phyloP scores from a whole-genome alignment of 1,284 basidiomycete species.

The Hymenochaete sp. region DNA sequence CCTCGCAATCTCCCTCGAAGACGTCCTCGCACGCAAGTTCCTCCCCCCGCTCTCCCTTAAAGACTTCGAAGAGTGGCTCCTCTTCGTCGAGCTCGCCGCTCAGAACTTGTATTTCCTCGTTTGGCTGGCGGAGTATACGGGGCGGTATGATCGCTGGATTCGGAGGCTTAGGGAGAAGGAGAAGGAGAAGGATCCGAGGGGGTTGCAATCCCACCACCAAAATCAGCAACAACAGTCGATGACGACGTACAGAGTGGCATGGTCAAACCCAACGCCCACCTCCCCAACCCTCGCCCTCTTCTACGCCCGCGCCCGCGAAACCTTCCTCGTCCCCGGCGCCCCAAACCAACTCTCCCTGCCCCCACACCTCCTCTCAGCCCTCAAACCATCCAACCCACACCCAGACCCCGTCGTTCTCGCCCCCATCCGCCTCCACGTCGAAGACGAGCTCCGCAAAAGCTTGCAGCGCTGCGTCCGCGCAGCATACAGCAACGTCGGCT shows the following conservation, averaged over 20 bases:
- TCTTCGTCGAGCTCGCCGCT: conserved; percentile 60
- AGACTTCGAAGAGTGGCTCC: conserved; percentile 72
- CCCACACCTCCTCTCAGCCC: conserved; percentile 54
- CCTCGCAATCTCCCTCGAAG: conserved; percentile 53
- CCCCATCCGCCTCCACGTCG: conserved; percentile 46
- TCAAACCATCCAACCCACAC: conserved; percentile 30
- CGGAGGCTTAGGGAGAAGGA: conserved; percentile 8
- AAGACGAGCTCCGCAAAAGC: conserved; percentile 51
- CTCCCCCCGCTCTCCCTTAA: conserved; percentile 66
- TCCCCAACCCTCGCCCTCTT: conserved; percentile 56
- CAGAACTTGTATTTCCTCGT: conserved; percentile 72
- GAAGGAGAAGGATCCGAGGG: conserved; percentile 1
- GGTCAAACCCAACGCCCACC: conserved; percentile 22
- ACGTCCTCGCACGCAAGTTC: conserved; percentile 61
- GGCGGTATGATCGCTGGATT: conserved; percentile 16
- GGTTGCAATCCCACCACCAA: too few species aligned
- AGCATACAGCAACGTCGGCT: conserved; percentile 70
- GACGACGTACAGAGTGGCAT: conserved; percentile 18
- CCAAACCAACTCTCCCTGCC: conserved; percentile 64
- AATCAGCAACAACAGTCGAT: background rate
- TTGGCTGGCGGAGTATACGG: conserved; percentile 37
- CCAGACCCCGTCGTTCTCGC: conserved; percentile 58
- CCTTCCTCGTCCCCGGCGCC: conserved; percentile 61
- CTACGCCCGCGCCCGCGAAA: conserved; percentile 66
- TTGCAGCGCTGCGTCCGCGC: conserved; percentile 60